Percentiles rank a stretch among this genome's conserved stretches.
These are phyloP conservation scores for Alternaria alternata DNA, from an alignment of 2,329 filamentous ascomycete species.

Conservation along the genomic window DNA sequence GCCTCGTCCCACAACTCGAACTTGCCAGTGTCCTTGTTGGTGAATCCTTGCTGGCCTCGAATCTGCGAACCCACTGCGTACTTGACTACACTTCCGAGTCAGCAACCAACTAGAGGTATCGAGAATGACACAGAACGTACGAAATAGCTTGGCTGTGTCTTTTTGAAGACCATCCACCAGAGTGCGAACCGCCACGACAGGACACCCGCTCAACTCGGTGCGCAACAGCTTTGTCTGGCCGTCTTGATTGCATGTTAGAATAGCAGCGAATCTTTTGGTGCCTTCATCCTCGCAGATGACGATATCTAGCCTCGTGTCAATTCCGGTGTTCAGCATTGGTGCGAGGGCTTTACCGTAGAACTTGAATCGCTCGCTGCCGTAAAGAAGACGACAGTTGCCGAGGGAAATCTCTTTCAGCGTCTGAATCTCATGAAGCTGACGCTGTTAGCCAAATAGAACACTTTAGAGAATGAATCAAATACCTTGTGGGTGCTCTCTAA, in stretches of 20 bases:
- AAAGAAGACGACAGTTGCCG: conserved; percentile 38
- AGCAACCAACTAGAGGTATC: background rate
- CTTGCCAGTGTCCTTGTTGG: conserved; percentile 3
- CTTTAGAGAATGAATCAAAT: background rate
- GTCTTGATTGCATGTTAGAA: conserved; percentile 89
- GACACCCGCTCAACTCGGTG: conserved; percentile 74
- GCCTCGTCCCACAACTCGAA: conserved; percentile 17
- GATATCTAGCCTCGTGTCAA: conserved; percentile 28
- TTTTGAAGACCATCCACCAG: conserved; percentile 32
- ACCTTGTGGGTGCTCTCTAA: conserved; percentile 17
- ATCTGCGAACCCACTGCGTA: conserved; percentile 28
- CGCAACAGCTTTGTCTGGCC: conserved; percentile 78
- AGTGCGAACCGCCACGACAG: conserved; percentile 63
- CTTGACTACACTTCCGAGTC: conserved; percentile 20
- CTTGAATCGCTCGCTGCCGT: conserved; percentile 35
- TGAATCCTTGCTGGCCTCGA: conserved; percentile 26
- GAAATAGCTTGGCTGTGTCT: conserved; percentile 32
- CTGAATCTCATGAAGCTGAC: conserved; percentile 60
- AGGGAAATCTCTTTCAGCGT: conserved; percentile 24
- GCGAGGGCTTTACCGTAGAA: conserved; percentile 27
- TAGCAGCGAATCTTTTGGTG: conserved; percentile 77
- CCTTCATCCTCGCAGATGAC: conserved; percentile 19
- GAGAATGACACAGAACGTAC: conserved; percentile 17
- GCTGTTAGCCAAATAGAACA: conserved; percentile 58
- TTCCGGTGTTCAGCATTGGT: no score